Conservation (phyloP, 2,329 filamentous ascomycete genomes). For the Tolypocladium nubicola region DNA sequence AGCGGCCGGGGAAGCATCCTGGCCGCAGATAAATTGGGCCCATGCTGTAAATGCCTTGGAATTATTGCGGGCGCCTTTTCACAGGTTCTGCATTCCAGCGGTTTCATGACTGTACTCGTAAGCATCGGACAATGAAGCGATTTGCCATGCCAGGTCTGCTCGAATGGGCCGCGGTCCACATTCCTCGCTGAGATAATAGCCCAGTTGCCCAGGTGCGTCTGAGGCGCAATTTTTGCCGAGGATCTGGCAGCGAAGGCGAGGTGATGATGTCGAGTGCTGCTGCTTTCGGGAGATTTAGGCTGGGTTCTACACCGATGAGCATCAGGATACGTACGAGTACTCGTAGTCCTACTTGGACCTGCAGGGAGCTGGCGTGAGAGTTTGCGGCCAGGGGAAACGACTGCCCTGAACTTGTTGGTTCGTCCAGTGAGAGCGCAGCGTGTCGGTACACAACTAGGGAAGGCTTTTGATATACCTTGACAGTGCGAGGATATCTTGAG, state of each 20-base stretch:
- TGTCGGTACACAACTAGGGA: background rate
- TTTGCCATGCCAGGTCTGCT: background rate
- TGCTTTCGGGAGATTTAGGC: background rate
- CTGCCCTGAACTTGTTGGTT: background rate
- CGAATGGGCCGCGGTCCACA: background rate
- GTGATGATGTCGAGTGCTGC: background rate
- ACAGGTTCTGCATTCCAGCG: background rate
- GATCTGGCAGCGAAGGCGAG: background rate
- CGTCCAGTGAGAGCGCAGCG: background rate
- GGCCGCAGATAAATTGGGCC: background rate
- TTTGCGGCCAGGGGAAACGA: slow-evolving; percentile 1
- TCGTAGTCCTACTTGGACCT: background rate
- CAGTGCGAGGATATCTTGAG: background rate
- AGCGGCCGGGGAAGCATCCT: background rate
- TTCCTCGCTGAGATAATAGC: background rate
- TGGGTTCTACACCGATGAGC: background rate
- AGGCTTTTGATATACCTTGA: background rate
- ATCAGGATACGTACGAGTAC: too few relatives aligned
- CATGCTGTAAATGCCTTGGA: background rate
- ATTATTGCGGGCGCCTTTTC: background rate
- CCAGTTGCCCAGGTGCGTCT: too few relatives aligned
- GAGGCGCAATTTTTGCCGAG: background rate
- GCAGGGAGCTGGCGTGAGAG: background rate
- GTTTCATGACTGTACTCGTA: too few relatives aligned
- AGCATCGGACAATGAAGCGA: background rate